These are phyloP conservation scores for Gossypium anomalum DNA, from an alignment of 345 rosid genomes.

Conservation along the genomic window DNA sequence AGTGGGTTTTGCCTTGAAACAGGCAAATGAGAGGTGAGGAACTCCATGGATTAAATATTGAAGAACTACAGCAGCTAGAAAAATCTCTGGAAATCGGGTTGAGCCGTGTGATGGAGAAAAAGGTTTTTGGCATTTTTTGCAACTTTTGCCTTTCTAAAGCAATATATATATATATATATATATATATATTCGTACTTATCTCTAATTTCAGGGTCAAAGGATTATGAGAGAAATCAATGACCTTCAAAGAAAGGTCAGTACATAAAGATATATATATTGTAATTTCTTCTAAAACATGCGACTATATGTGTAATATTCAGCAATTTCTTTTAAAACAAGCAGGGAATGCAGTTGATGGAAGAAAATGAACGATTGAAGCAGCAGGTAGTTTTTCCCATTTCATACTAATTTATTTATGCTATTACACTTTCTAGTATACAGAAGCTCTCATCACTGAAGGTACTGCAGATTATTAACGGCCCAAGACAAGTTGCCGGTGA, in stretches of 20 bases:
- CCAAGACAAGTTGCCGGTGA: conserved; percentile 20
- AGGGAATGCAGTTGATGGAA: conserved; percentile 78
- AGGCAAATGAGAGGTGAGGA: conserved; percentile 98
- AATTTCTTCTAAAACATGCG: conserved; percentile 9
- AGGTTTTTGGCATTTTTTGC: conserved; percentile 35
- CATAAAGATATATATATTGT: background rate
- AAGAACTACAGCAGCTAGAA: conserved; percentile 72
- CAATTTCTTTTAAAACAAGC: conserved; percentile 8
- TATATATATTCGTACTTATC: background rate
- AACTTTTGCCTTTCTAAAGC: background rate
- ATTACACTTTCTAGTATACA: background rate
- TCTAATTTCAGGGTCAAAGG: conserved; percentile 55
- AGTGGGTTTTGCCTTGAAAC: background rate
- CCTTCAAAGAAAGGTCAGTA: conserved; percentile 66
- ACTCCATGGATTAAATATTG: conserved; percentile 67
- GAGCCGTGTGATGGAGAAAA: conserved; percentile 66
- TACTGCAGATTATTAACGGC: conserved; percentile 28
- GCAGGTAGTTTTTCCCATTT: conserved; percentile 28
- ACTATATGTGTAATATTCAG: background rate
- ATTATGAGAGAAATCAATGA: conserved; percentile 64
- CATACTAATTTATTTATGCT: background rate
- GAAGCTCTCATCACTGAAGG: conserved; percentile 21
- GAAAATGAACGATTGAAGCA: conserved; percentile 69
- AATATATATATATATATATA: background rate
- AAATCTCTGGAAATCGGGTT: conserved; percentile 77